These are phyloP conservation scores for Halenospora varia DNA, from an alignment of 495 filamentous ascomycete species.

Conservation along the genomic window DNA sequence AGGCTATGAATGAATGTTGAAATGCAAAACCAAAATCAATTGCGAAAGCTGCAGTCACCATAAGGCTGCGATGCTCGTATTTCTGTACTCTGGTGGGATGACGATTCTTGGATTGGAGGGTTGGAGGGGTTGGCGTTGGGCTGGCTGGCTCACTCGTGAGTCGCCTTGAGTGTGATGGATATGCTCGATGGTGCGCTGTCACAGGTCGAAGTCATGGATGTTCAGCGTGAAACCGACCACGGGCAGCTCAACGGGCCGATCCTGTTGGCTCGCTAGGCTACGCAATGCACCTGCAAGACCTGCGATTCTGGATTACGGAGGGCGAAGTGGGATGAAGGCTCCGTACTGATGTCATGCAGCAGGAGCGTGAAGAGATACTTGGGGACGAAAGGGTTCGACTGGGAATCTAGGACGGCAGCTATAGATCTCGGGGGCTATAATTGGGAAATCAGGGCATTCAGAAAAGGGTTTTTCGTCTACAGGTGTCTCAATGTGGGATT, in stretches of 20 bases:
- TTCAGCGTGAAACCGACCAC: constrained; percentile 3
- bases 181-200: constrained; percentile 18
- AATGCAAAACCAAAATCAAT: not conserved
- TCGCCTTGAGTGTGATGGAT: not conserved
- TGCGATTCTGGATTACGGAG: not conserved
- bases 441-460: not conserved
- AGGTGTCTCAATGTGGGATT: not conserved
- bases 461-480: not conserved
- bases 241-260: not conserved
- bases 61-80: constrained; percentile 3
- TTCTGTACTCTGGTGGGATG: constrained; percentile 13
- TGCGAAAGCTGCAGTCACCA: not conserved
- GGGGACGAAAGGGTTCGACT: not conserved
- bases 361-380: not conserved
- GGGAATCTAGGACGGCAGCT: constrained; percentile 18
- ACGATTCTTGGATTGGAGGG: constrained; percentile 11
- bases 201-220: constrained; percentile 11
- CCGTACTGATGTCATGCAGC: constrained; percentile 16
- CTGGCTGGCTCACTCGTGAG: constrained; percentile 4
- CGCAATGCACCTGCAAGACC: not conserved
- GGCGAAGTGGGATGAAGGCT: not conserved
- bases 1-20: not conserved
- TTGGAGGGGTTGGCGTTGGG: constrained; percentile 16
- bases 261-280: not conserved
- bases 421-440: constrained; percentile 1